phyloP scores from a whole-genome alignment of 2,329 filamentous ascomycete genomes.

The Huntiella omanensis region DNA sequence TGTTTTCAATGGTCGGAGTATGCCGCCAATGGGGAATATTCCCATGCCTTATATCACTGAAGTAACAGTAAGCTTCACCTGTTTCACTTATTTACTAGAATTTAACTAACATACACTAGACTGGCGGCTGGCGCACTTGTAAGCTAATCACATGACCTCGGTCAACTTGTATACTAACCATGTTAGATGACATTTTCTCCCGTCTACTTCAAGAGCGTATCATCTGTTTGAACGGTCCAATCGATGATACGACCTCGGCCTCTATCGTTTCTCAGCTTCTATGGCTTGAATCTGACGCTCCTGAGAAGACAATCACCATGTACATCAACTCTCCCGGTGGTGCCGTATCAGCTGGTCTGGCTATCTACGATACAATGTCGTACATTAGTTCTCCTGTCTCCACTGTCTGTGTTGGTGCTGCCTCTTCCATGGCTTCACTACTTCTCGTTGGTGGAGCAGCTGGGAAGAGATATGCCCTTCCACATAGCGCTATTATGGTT shows the following conservation, averaged over 20 bases:
- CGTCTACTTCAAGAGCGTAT: slow-evolving; percentile 75
- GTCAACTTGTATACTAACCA: slow-evolving; percentile 1
- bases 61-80: slow-evolving; percentile 24
- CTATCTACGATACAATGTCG: slow-evolving; percentile 97
- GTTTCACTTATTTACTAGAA: slow-evolving; percentile 13
- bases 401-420: slow-evolving; percentile 87
- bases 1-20: neutral
- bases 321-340: slow-evolving; percentile 97
- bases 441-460: slow-evolving; percentile 70
- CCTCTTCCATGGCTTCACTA: slow-evolving; percentile 85
- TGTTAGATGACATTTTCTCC: slow-evolving; percentile 51
- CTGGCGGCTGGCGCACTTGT: slow-evolving; percentile 64
- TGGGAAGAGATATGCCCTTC: slow-evolving; percentile 72
- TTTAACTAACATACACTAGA: slow-evolving; percentile 24
- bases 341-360: slow-evolving; percentile 60
- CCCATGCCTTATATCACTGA: slow-evolving; percentile 42
- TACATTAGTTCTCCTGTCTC: slow-evolving; percentile 88
- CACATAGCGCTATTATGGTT: slow-evolving; percentile 92
- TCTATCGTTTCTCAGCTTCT: slow-evolving; percentile 89
- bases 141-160: slow-evolving; percentile 20
- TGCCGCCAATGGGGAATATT: slow-evolving; percentile 23
- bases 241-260: slow-evolving; percentile 81
- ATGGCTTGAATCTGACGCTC: slow-evolving; percentile 93
- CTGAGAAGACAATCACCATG: slow-evolving; percentile 84
- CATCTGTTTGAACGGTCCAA: slow-evolving; percentile 77